A percentile compares a stretch with the other conserved stretches of the same genome.
Evolutionary conservation across 2,329 filamentous ascomycete species (phyloP).

Genomic region (Thermothelomyces thermophilus): DNA sequence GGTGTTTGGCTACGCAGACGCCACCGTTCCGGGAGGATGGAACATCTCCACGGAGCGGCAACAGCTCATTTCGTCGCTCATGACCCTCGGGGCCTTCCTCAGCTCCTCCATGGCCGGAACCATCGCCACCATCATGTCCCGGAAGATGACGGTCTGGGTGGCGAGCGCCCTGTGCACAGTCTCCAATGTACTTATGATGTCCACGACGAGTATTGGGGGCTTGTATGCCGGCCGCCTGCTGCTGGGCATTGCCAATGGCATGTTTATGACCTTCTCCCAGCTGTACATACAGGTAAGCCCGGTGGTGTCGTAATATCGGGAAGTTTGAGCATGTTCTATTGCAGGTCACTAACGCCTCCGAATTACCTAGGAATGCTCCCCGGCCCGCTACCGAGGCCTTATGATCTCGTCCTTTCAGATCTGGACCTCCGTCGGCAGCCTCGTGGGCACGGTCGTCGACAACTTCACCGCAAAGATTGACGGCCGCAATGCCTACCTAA

Average conservation of each 20-base stretch:
- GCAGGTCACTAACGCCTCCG: neutral
- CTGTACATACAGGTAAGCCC: constrained; percentile 28
- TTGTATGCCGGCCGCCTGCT: constrained; percentile 48
- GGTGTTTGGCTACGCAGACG: constrained; percentile 33
- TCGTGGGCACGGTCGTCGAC: constrained; percentile 43
- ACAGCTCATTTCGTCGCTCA: constrained; percentile 40
- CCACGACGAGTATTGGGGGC: constrained; percentile 42
- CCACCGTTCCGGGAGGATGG: constrained; percentile 34
- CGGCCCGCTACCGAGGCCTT: constrained; percentile 21
- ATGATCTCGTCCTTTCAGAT: constrained; percentile 34
- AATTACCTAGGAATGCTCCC: constrained; percentile 27
- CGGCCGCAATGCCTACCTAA: constrained; percentile 32
- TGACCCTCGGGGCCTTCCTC: constrained; percentile 28
- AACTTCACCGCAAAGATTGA: constrained; percentile 37
- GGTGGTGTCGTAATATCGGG: too few species aligned
- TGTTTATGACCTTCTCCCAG: constrained; percentile 46
- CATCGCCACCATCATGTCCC: constrained; percentile 29
- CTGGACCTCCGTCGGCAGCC: constrained; percentile 27
- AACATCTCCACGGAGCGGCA: constrained; percentile 38
- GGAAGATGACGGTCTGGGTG: constrained; percentile 36
- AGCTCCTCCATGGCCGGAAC: constrained; percentile 36
- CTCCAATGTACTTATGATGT: constrained; percentile 52
- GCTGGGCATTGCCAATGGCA: constrained; percentile 49
- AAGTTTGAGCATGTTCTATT: too few species aligned
- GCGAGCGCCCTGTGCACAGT: constrained; percentile 43